Percentiles rank a stretch among this genome's conserved stretches.
These are phyloP conservation scores for Coemansia sp. DNA, from an alignment of 192 early-diverging fungal species.

Conservation along the genomic window DNA sequence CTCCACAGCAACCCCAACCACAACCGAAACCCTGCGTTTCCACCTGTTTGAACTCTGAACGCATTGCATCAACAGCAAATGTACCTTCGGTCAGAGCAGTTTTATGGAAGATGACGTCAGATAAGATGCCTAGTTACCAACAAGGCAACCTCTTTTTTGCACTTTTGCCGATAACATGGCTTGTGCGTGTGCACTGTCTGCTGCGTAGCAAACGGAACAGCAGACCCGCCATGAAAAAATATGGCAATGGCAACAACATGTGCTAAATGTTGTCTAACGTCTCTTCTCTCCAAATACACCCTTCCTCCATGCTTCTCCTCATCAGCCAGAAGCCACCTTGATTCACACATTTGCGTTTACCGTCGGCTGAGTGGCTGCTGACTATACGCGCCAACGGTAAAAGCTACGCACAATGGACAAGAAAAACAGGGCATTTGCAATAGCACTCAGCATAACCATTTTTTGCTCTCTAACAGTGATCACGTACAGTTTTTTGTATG, in stretches of 20 bases:
- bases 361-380: conserved; percentile 8
- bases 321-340: conserved; percentile 3
- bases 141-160: neutral
- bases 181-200: neutral
- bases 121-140: neutral
- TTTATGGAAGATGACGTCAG: neutral
- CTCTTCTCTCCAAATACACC: neutral
- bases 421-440: neutral
- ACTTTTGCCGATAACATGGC: neutral
- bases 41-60: neutral
- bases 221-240: neutral
- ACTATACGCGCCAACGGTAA: neutral
- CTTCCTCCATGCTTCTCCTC: neutral
- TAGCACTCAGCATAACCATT: neutral
- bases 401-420: neutral
- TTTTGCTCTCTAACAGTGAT: neutral
- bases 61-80: neutral
- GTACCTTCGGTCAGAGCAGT: neutral
- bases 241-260: neutral
- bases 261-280: neutral
- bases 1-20: neutral
- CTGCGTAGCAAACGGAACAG: conserved; percentile 2
- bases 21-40: neutral
- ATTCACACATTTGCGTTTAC: conserved; percentile 8
- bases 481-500: neutral